Evolutionary conservation across 139 green algal genomes (phyloP), one percentile per base, ranked within the genome.

Genomic region (Picochlorum sp.): DNA sequence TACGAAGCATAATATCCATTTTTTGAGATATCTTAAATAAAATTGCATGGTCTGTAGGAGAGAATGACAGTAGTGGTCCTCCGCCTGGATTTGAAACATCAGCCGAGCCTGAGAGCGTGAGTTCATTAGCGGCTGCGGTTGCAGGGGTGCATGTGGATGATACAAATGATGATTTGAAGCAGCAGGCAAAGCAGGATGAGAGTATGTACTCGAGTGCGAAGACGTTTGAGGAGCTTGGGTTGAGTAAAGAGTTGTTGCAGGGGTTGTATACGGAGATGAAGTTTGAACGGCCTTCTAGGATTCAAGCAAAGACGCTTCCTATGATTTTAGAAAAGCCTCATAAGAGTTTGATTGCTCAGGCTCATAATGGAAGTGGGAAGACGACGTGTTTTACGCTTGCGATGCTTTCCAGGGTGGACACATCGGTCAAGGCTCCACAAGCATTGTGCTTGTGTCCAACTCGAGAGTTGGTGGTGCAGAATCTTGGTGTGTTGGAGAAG

Each of bases 231-330:
- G 91, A 96, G 23, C 80, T 97, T 20, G 66, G 66, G 0, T 61
- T 97, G 21, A 77, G 61, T 18, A 52, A 79, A 38, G 76, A 90
- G 49, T 78, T 97, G 45, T 79, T 95, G 38, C 71, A 87, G 73
- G 94, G 92, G 1, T 66, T 98, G 51, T 99, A 98, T 77, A 88
- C 75, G 1, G 90, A 97, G 74, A 99, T 99, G 94, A 96, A 95
- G 74, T 98, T 99, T 75, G 86, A 99, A 75, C 67, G 74, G 59
- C 94, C 94, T 13, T 91, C 78, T 18, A 82, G 74, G 20, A 93
- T 99, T 50, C 69, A 77, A 68, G 90, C 90, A 21, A 77, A 81
- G 44, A 97, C 94, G 47, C 81, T 99, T 63, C 94, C 94, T 51
- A 92, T 98, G 87, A 97, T 99, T 62, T 73, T 99, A 6, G 77